Percentiles rank a stretch among this genome's conserved stretches.
Evolutionary conservation across 2,329 filamentous ascomycete genomes (phyloP).

Genomic region (Nemania abortiva): DNA sequence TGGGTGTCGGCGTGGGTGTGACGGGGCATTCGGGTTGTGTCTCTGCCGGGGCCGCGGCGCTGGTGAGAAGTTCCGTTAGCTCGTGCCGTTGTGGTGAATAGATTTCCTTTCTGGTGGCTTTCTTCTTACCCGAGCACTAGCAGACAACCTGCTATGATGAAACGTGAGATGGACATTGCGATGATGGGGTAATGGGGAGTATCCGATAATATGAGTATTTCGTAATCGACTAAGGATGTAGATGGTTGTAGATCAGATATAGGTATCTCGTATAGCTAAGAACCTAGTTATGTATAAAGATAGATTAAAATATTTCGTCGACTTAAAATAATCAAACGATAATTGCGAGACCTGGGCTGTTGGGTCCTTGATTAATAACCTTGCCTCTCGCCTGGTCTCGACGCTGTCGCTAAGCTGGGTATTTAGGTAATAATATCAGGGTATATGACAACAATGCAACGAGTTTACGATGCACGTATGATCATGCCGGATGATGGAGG

Average conservation of each 20-base stretch:
- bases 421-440: conserved; percentile 10
- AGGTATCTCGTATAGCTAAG: not conserved
- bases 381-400: conserved; percentile 3
- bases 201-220: not conserved
- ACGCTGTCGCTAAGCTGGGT: conserved; percentile 8
- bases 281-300: not conserved
- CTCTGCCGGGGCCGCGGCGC: conserved; percentile 33
- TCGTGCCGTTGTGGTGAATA: not conserved
- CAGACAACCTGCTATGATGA: conserved; percentile 37
- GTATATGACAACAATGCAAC: conserved; percentile 1
- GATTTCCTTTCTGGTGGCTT: not conserved
- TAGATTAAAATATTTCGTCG: not conserved
- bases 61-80: conserved; percentile 16
- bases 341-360: not conserved
- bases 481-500: not conserved
- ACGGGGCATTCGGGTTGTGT: conserved; percentile 8
- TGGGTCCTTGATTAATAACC: not conserved
- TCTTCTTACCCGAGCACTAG: conserved; percentile 40
- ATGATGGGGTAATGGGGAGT: not conserved
- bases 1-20: not conserved
- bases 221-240: not conserved
- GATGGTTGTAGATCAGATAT: too few species aligned
- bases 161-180: conserved; percentile 36
- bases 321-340: not conserved
- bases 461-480: not conserved